A percentile compares a stretch with the other conserved stretches of the same genome.
Evolutionary conservation across 2,329 filamentous ascomycete species (phyloP).

Genomic region (Aspergillus sp.): DNA sequence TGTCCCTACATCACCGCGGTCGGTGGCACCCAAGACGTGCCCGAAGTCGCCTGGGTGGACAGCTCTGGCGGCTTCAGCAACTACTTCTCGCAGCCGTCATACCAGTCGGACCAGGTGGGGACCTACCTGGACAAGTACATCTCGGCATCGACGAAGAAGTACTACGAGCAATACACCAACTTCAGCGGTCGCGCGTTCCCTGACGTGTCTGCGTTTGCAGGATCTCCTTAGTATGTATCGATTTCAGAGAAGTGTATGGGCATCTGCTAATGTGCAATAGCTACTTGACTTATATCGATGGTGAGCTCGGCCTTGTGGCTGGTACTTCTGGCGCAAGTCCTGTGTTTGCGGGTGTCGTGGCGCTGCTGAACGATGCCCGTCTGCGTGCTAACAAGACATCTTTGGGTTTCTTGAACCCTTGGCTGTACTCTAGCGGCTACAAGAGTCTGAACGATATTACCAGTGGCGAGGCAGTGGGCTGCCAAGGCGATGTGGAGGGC

Average conservation of each 20-base stretch:
- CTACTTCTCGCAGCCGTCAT: slow-evolving; percentile 51
- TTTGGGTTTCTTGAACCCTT: slow-evolving; percentile 60
- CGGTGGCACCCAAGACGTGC: slow-evolving; percentile 58
- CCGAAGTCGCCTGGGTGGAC: slow-evolving; percentile 52
- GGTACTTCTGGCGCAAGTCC: slow-evolving; percentile 5
- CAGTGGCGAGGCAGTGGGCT: slow-evolving; percentile 37
- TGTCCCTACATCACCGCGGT: slow-evolving; percentile 70
- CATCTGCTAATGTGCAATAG: not conserved
- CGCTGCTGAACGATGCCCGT: slow-evolving; percentile 5
- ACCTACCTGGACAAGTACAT: slow-evolving; percentile 43
- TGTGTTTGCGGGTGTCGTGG: not conserved
- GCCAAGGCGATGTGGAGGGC: slow-evolving; percentile 30
- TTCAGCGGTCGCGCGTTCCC: slow-evolving; percentile 56
- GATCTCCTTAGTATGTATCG: slow-evolving; percentile 44
- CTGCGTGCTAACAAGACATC: slow-evolving; percentile 44
- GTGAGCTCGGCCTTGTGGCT: not conserved
- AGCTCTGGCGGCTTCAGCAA: slow-evolving; percentile 54
- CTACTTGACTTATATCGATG: not conserved
- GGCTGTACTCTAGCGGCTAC: slow-evolving; percentile 53
- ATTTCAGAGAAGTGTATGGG: too few relatives aligned
- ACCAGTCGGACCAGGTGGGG: slow-evolving; percentile 49
- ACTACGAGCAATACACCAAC: slow-evolving; percentile 50
- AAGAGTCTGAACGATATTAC: slow-evolving; percentile 53
- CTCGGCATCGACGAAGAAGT: slow-evolving; percentile 35
- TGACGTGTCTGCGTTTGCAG: slow-evolving; percentile 62